phyloP scores from a whole-genome alignment of 2,329 filamentous ascomycete species.

The Madurella mycetomatis region DNA sequence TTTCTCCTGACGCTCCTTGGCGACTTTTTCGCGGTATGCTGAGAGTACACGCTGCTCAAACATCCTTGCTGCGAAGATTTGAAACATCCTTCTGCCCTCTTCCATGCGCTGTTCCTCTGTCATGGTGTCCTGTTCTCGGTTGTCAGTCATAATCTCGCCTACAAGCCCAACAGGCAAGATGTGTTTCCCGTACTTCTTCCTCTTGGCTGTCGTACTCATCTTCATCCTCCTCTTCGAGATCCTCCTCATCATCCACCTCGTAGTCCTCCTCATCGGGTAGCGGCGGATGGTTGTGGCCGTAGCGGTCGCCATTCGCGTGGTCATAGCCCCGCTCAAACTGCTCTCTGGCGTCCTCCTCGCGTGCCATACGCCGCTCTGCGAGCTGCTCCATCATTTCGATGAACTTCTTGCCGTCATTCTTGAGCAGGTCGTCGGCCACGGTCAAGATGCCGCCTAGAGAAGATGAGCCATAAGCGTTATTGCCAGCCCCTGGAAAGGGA shows the following conservation, averaged over 20 bases:
- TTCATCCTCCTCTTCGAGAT: conserved; percentile 50
- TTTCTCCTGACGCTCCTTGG: conserved; percentile 83
- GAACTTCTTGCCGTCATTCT: conserved; percentile 98
- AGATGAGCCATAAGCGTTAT: conserved; percentile 31
- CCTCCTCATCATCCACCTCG: conserved; percentile 61
- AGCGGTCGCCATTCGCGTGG: conserved; percentile 55
- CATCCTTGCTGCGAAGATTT: conserved; percentile 98
- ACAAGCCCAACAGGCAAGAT: not conserved
- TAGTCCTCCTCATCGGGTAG: conserved; percentile 73
- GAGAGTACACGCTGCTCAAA: conserved; percentile 96
- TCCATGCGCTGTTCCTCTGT: conserved; percentile 99
- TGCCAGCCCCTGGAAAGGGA: conserved; percentile 26
- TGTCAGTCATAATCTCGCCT: conserved; percentile 9
- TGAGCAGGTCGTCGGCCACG: conserved; percentile 94
- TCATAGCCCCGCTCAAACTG: conserved; percentile 54
- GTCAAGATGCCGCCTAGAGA: conserved; percentile 89
- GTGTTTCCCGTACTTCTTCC: conserved; percentile 58
- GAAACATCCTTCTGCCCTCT: conserved; percentile 96
- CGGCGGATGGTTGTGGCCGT: conserved; percentile 68
- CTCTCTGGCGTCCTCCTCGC: conserved; percentile 81
- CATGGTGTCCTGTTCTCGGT: conserved; percentile 74
- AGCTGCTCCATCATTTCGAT: conserved; percentile 99
- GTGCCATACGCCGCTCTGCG: conserved; percentile 93
- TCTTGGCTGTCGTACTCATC: conserved; percentile 66
- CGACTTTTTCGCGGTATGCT: conserved; percentile 97